A percentile compares a stretch with the other conserved stretches of the same genome.
phyloP scores from a whole-genome alignment of 495 filamentous ascomycete species.

The Podospora conica region DNA sequence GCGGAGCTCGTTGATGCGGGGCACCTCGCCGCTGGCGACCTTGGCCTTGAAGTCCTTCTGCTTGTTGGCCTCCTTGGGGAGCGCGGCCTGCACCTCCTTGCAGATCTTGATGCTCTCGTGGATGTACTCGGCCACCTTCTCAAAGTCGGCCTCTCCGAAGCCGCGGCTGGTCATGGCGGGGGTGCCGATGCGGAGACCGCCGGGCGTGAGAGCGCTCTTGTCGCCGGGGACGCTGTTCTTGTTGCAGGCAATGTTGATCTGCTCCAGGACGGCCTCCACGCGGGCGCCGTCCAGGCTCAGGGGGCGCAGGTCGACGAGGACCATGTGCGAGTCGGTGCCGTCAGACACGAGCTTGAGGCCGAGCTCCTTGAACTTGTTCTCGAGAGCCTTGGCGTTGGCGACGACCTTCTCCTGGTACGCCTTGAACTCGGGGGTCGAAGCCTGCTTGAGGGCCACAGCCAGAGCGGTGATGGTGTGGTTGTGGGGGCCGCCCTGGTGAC shows the following conservation, averaged over 20 bases:
- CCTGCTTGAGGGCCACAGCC: conserved; percentile 94
- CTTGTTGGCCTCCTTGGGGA: conserved; percentile 97
- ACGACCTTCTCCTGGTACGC: conserved; percentile 91
- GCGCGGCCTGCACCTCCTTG: conserved; percentile 71
- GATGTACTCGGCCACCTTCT: conserved; percentile 83
- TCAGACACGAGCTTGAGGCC: conserved; percentile 91
- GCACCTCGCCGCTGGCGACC: conserved; percentile 68
- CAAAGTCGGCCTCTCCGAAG: conserved; percentile 90
- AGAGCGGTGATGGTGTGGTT: conserved; percentile 99
- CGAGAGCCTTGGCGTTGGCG: conserved; percentile 85
- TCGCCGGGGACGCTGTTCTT: conserved; percentile 98
- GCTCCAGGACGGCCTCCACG: conserved; percentile 93
- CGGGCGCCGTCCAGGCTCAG: conserved; percentile 84
- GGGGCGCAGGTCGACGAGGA: conserved; percentile 82
- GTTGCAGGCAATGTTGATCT: conserved; percentile 98
- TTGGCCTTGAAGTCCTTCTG: conserved; percentile 98
- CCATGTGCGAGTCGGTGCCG: conserved; percentile 98
- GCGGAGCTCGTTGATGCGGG: conserved; percentile 73
- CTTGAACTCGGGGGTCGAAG: conserved; percentile 87
- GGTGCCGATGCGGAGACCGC: conserved; percentile 90
- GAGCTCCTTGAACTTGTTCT: conserved; percentile 69
- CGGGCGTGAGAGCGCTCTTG: conserved; percentile 92
- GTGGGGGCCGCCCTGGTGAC: conserved; percentile 98
- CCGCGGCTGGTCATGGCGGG: conserved; percentile 96
- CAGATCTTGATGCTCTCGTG: conserved; percentile 74